phyloP scores from a whole-genome alignment of 2,329 filamentous ascomycete genomes.

The Colletotrichum sp. region DNA sequence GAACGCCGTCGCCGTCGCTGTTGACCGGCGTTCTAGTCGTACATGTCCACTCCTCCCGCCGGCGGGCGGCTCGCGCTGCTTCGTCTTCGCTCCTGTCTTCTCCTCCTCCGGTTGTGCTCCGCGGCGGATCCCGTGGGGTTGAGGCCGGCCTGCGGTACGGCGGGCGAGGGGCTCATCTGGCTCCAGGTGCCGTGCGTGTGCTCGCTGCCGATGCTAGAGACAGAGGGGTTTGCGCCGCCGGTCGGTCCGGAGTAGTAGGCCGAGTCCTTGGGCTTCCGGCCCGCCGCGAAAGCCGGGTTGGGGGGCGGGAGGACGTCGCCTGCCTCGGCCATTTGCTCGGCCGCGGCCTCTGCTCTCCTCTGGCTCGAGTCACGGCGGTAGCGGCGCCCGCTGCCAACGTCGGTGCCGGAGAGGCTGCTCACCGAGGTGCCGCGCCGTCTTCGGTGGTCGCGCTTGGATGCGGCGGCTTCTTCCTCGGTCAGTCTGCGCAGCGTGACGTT shows the following conservation, averaged over 20 bases:
- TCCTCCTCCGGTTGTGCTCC: conserved; percentile 56
- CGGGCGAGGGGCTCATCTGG: conserved; percentile 53
- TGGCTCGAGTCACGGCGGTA: conserved; percentile 61
- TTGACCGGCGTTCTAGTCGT: conserved; percentile 30
- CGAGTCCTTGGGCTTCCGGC: conserved; percentile 60
- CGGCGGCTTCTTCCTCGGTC: conserved; percentile 63
- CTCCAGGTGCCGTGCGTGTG: conserved; percentile 59
- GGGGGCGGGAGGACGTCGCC: conserved; percentile 55
- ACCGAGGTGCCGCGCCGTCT: conserved; percentile 49
- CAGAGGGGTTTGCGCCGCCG: conserved; percentile 42
- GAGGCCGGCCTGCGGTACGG: conserved; percentile 31
- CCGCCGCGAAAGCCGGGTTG: conserved; percentile 59
- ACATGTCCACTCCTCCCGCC: conserved; percentile 41
- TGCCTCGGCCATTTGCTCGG: conserved; percentile 49
- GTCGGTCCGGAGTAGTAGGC: conserved; percentile 63
- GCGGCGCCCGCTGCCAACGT: conserved; percentile 53
- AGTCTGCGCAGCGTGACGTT: conserved; percentile 67
- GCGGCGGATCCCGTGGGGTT: conserved; percentile 42
- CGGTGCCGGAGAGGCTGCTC: conserved; percentile 63
- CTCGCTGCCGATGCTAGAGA: conserved; percentile 52
- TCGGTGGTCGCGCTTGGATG: conserved; percentile 41
- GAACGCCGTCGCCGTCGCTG: background rate
- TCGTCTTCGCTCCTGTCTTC: conserved; percentile 57
- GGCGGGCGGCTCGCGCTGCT: conserved; percentile 43
- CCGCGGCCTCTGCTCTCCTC: conserved; percentile 49